Evolutionary conservation across 257 asterid species (phyloP).

Genomic region (Capsicum baccatum): DNA sequence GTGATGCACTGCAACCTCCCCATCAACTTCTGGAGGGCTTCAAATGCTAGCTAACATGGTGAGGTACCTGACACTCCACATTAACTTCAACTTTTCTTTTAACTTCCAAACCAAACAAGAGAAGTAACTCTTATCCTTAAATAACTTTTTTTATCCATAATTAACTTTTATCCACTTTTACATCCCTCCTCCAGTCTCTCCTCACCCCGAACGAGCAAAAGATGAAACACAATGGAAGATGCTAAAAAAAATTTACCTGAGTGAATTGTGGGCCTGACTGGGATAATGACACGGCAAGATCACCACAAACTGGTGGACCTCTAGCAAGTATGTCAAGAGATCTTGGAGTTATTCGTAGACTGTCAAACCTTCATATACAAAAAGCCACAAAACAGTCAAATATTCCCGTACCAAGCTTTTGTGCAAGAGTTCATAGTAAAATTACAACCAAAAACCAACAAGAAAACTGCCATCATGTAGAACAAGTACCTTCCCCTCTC

Average conservation of each 20-base stretch:
- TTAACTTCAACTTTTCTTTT: not conserved
- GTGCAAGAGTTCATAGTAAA: not conserved
- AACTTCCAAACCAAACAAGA: not conserved
- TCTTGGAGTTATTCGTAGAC: conserved; percentile 96
- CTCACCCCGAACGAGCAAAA: conserved; percentile 19
- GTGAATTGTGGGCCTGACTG: conserved; percentile 99
- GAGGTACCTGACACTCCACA: not conserved
- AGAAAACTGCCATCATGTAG: not conserved
- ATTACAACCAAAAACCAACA: not conserved
- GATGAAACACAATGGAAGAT: not conserved
- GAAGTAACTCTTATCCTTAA: conserved; percentile 24
- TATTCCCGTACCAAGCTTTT: conserved; percentile 27
- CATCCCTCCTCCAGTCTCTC: conserved; percentile 22
- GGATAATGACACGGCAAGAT: conserved; percentile 96
- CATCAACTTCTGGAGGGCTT: not conserved
- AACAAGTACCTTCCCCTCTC: conserved; percentile 8
- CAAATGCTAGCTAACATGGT: conserved; percentile 21
- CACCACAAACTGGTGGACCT: conserved; percentile 99
- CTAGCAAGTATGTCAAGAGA: conserved; percentile 96
- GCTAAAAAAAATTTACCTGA: conserved; percentile 55
- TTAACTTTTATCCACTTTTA: conserved; percentile 1
- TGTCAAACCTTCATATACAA: conserved; percentile 81
- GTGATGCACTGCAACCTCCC: conserved; percentile 26
- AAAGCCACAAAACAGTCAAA: conserved; percentile 43
- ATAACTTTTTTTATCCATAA: not conserved